Evolutionary conservation across 805 yeast species (phyloP), one percentile per base, ranked within the genome.

Genomic region (Hanseniaspora hatyaiensis): DNA sequence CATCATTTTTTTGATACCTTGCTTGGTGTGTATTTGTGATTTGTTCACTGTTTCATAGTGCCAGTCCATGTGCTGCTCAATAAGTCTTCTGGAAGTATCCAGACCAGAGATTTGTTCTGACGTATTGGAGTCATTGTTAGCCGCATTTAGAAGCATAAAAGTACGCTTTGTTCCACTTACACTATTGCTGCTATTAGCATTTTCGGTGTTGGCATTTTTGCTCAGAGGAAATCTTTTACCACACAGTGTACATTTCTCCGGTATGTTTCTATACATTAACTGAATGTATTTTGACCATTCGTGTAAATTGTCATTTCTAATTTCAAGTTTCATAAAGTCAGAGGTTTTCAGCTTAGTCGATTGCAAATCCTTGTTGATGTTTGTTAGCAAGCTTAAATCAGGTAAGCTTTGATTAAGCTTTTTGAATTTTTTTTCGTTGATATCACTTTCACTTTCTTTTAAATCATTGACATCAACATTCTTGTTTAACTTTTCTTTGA

Each of bases 221-320:
- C 74, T 46, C 73, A 72, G 3, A 75, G 70, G 60, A 86, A 92
- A 44, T 53, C 99, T 66, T 60, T 84, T 84, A 20, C 96, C 94
- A 66, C 98, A 92, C 16, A 80, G 78, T 13, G 83, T 75, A 67
- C 98, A 92, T 62, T 86, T 89, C 52, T 82, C 74, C 3, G 92
- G 77, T 55, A 80, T 75, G 34, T 55, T 57, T 48, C 62, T 56
- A 52, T 58, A 62, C 40, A 59, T 49, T 22, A 57, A 50, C 47
- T 62, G 59, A 29, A 61, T 55, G 13, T 61, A 57, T 32, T 52
- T 63, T 29, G 64, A 62, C 18, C 39, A 46, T 34, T 54, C 34
- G 37, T 57, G 56, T 47, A 60, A 50, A 23, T 56, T 55, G 37
- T 60, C 59, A 23, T 61, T 56, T 19, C 56, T 55, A 30, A 52